Evolutionary conservation across 169 alveolate species (phyloP).

Genomic region (Plasmodium falciparum): DNA sequence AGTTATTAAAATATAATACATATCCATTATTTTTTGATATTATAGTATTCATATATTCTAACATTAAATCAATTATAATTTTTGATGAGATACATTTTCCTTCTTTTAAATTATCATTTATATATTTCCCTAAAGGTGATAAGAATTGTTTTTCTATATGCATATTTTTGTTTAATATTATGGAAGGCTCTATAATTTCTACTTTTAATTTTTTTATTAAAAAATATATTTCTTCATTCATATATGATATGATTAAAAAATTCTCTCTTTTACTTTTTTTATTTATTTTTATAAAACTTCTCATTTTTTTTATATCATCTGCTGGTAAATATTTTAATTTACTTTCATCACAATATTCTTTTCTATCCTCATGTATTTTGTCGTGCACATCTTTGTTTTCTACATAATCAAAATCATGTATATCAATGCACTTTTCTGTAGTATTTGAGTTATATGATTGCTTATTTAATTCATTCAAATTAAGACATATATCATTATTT

Average conservation of each 20-base stretch:
- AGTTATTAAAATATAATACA: constrained; percentile 28
- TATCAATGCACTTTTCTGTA: neutral
- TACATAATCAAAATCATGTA: neutral
- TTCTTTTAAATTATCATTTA: constrained; percentile 16
- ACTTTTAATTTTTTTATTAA: constrained; percentile 36
- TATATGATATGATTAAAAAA: constrained; percentile 26
- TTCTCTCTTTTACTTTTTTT: constrained; percentile 48
- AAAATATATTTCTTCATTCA: constrained; percentile 1
- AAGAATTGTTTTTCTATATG: constrained; percentile 9
- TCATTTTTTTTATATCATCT: constrained; percentile 54
- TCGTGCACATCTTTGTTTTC: neutral
- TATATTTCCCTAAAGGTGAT: constrained; percentile 60
- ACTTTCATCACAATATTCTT: neutral
- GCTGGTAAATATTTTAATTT: constrained; percentile 23
- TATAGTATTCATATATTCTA: constrained; percentile 48
- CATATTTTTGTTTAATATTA: constrained; percentile 29
- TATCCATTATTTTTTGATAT: constrained; percentile 66
- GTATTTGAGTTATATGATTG: neutral
- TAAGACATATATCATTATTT: neutral
- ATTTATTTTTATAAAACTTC: constrained; percentile 61
- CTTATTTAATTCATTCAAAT: neutral
- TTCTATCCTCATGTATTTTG: neutral
- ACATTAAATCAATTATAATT: constrained; percentile 38
- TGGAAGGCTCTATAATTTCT: constrained; percentile 53
- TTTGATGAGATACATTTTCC: constrained; percentile 34